Base-by-base conservation (phyloP, 148 eudicot species). In the Rheum nobile region DNA sequence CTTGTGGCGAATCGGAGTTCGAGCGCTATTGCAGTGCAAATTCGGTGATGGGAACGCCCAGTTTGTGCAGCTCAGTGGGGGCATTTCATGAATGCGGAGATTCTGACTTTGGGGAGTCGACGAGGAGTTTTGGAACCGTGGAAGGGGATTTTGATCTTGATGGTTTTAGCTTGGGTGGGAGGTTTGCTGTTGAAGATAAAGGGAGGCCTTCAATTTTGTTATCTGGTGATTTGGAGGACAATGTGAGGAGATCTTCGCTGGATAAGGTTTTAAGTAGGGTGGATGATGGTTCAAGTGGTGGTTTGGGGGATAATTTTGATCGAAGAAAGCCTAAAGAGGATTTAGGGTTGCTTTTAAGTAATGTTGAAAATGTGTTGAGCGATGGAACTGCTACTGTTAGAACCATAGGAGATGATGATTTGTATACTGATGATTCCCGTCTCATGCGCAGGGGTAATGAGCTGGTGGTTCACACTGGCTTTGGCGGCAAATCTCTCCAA, bases 21-120 rank as follows among this genome's bases (percentile, higher is more conserved):
- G 98, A 91, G 54, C 85, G 91, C 38, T 94, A 94, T 77, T 89
- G 97, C 73, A 94, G 98, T 74, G 97, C 98, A 16, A 89, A 90
- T 86, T 94, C 98, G 2, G 89, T 74, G 0, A 85, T 89, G 91
- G 98, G 97, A 4, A 94, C 98, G 57, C 90, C 98, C 63, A 94
- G 98, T 82, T 76, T 88, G 78, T 86, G 92, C 79, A 81, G 93
- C 75, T 91, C 93, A 8, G 83, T 82, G 72, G 96, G 96, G 16
- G 63, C 88, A 38, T 86, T 83, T 83, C 89, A 88, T 67, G 96
- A 90, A 47, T 83, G 77, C 69, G 43, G 59, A 14, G 98, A 89
- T 61, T 83, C 86, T 77, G 98, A 91, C 52, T 84, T 86, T 75
- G 90, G 88, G 19, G 67, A 29, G 78, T 88, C 97, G 16, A 57